Conservation (phyloP, 768 basidiomycete species). For the Hortiboletus campestris region DNA sequence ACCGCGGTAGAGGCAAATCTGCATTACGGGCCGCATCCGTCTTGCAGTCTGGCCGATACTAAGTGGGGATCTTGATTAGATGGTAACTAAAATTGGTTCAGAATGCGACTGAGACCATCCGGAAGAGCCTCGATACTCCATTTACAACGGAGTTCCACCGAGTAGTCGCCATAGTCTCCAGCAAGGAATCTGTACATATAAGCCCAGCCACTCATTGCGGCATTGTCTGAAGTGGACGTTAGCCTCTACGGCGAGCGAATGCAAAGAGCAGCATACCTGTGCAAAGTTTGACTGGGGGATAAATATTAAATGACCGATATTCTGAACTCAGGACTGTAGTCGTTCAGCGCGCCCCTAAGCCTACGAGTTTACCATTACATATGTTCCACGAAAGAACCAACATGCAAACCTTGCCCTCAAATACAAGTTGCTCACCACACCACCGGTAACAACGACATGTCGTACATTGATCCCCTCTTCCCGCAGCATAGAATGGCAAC, state of each 20-base stretch:
- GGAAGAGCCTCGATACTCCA: conserved; percentile 69
- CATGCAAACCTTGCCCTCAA: conserved; percentile 59
- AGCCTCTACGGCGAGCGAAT: not conserved
- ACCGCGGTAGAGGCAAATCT: not conserved
- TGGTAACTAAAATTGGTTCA: not conserved
- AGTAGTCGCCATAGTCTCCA: conserved; percentile 59
- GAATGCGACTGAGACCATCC: not conserved
- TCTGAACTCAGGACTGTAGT: conserved; percentile 27
- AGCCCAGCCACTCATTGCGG: conserved; percentile 95
- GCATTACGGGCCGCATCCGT: not conserved
- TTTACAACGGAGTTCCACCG: conserved; percentile 58
- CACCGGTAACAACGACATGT: conserved; percentile 83
- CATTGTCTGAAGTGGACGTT: conserved; percentile 65
- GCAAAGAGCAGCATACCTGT: conserved; percentile 53
- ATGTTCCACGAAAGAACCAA: not conserved
- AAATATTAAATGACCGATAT: conserved; percentile 57
- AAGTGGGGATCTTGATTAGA: not conserved
- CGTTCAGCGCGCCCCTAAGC: conserved; percentile 29
- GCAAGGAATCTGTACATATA: conserved; percentile 77
- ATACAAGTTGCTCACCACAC: conserved; percentile 84
- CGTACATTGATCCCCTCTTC: conserved; percentile 45
- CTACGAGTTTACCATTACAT: conserved; percentile 22
- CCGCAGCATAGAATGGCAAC: conserved; percentile 38
- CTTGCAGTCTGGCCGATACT: not conserved
- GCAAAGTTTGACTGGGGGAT: conserved; percentile 78